phyloP scores from a whole-genome alignment of 169 alveolate species.

The Cyclospora cayetanensis region DNA sequence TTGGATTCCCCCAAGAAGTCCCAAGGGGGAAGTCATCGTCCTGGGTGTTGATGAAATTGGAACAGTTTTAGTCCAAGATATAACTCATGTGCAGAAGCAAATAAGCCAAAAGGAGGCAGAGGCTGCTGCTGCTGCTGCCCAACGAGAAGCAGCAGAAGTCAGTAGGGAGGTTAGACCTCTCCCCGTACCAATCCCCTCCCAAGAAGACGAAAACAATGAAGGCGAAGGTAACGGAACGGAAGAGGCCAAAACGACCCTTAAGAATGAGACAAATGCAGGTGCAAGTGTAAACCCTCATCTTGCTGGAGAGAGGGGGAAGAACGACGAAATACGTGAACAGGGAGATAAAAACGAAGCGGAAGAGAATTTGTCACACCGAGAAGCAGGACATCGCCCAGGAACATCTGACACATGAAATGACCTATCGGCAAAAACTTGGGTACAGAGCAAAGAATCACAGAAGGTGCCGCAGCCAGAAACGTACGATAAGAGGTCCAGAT shows the following conservation, averaged over 20 bases:
- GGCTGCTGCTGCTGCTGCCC: neutral
- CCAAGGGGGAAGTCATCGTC: neutral
- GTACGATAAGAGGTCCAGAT: too few species aligned
- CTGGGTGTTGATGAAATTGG: slow-evolving; percentile 66
- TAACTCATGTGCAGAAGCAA: neutral
- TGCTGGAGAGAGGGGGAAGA: neutral
- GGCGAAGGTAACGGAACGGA: neutral
- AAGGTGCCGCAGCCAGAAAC: too few species aligned
- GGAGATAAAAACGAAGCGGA: neutral
- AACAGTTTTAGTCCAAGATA: neutral
- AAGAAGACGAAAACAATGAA: neutral
- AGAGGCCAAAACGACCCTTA: neutral
- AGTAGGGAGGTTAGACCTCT: neutral
- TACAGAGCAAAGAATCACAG: too few species aligned
- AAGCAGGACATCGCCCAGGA: too few species aligned
- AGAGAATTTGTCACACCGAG: too few species aligned
- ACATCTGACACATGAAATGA: too few species aligned
- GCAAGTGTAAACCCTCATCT: neutral
- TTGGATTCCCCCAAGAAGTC: slow-evolving; percentile 25
- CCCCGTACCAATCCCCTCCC: neutral
- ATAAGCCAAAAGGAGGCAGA: neutral
- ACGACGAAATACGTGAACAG: neutral
- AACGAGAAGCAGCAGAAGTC: neutral
- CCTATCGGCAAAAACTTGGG: too few species aligned
- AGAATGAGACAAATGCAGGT: neutral